Evolutionary conservation across 768 basidiomycete genomes (phyloP).

Genomic region (Mycena epipterygia): DNA sequence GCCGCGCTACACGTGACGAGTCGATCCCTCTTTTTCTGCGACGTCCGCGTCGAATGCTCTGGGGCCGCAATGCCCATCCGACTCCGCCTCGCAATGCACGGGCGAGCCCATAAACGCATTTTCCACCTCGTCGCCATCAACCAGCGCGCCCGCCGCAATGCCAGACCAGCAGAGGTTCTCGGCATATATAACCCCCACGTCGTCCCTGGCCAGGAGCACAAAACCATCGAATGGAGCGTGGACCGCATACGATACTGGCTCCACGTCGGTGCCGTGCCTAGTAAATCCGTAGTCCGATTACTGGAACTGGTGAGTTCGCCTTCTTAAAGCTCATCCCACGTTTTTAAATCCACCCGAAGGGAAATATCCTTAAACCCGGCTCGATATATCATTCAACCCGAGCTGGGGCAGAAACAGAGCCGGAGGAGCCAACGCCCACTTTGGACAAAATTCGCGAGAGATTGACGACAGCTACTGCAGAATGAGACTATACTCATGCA

Average conservation of each 20-base stretch:
- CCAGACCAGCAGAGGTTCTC: constrained; percentile 88
- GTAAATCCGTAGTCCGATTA: constrained; percentile 80
- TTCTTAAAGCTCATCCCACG: not conserved
- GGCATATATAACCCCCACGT: constrained; percentile 87
- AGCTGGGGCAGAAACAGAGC: constrained; percentile 32
- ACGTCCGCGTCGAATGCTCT: not conserved
- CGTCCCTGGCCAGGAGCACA: constrained; percentile 63
- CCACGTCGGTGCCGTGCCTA: constrained; percentile 85
- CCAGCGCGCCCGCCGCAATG: constrained; percentile 79
- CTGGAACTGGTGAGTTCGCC: constrained; percentile 78
- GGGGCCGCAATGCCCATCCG: constrained; percentile 78
- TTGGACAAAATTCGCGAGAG: constrained; percentile 27
- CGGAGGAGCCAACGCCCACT: constrained; percentile 27
- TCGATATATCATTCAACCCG: constrained; percentile 67
- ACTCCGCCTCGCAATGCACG: constrained; percentile 88
- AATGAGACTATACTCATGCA: constrained; percentile 5
- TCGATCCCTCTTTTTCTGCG: not conserved
- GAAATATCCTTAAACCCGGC: constrained; percentile 69
- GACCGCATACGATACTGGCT: constrained; percentile 94
- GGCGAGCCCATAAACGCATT: constrained; percentile 77
- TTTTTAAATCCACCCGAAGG: constrained; percentile 52
- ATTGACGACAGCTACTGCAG: constrained; percentile 8
- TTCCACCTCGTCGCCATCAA: constrained; percentile 91
- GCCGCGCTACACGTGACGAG: not conserved
- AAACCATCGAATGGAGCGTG: constrained; percentile 91